Evolutionary conservation across 805 yeast species (phyloP).

Genomic region (Kluyveromyces nonfermentans): DNA sequence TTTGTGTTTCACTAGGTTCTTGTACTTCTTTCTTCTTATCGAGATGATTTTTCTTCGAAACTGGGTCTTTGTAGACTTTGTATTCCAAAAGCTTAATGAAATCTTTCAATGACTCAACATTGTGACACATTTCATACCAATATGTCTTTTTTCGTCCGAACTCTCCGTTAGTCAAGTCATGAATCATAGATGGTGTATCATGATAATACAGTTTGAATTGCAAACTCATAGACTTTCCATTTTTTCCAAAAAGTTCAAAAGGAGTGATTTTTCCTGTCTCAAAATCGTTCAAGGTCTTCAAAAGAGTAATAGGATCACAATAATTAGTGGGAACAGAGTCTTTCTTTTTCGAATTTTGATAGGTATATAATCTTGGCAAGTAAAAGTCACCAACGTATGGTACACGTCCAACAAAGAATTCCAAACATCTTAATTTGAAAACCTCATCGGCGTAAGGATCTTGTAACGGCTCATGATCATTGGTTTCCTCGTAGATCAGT

Average conservation of each 20-base stretch:
- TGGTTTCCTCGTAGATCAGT: constrained; percentile 17
- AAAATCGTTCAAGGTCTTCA: constrained; percentile 14
- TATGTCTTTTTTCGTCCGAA: constrained; percentile 9
- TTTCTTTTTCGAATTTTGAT: constrained; percentile 9
- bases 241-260: constrained; percentile 14
- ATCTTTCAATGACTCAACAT: constrained; percentile 16
- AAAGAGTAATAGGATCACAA: constrained; percentile 14
- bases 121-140: constrained; percentile 26
- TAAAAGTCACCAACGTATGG: constrained; percentile 27
- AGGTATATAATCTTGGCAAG: constrained; percentile 21
- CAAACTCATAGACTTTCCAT: constrained; percentile 16
- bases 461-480: constrained; percentile 21
- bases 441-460: constrained; percentile 22
- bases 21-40: not conserved
- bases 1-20: not conserved
- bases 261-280: constrained; percentile 19
- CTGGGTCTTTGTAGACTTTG: constrained; percentile 6
- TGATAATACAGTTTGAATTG: constrained; percentile 22
- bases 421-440: constrained; percentile 22
- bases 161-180: constrained; percentile 11
- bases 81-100: constrained; percentile 18
- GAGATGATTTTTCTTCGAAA: not conserved
- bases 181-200: constrained; percentile 17
- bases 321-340: constrained; percentile 12
- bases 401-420: constrained; percentile 26